Percentiles rank a stretch among this genome's conserved stretches.
Conservation (phyloP, 140 eudicot genomes). For the Erigeron philadelphicus region DNA sequence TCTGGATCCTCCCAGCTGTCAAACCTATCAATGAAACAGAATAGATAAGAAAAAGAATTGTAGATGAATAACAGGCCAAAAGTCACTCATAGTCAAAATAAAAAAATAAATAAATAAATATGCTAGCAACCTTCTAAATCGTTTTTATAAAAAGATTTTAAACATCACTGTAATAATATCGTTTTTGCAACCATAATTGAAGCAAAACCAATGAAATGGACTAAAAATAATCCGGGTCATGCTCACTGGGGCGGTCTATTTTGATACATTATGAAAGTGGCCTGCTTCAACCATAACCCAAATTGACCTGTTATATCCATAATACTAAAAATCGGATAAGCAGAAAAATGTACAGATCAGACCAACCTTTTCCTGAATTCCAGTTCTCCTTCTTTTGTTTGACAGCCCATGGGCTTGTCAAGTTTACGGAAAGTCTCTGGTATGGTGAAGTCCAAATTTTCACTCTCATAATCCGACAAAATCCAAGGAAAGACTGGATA, state of each 20-base stretch:
- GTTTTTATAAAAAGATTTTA: too few relatives aligned
- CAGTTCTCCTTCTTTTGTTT: conserved; percentile 71
- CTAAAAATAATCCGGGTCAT: background rate
- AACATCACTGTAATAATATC: too few relatives aligned
- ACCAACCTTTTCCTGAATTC: conserved; percentile 89
- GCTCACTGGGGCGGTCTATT: background rate
- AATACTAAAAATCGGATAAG: conserved; percentile 14
- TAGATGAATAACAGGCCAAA: background rate
- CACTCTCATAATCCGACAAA: conserved; percentile 89
- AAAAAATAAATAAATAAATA: background rate
- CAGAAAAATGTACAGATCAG: background rate
- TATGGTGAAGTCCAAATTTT: conserved; percentile 59
- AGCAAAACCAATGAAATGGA: background rate
- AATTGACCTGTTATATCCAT: background rate
- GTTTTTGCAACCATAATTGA: background rate
- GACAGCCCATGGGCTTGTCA: conserved; percentile 98
- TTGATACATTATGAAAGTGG: background rate
- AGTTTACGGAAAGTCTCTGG: conserved; percentile 82
- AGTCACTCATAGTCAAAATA: background rate
- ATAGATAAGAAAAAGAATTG: background rate
- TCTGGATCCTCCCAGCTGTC: conserved; percentile 99
- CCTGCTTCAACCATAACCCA: conserved; percentile 6
- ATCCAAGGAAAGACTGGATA: conserved; percentile 99
- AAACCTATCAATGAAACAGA: conserved; percentile 42
- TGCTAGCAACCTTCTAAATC: too few relatives aligned